Evolutionary conservation across 441 rosid genomes (phyloP).

Genomic region (Gossypium davidsonii): DNA sequence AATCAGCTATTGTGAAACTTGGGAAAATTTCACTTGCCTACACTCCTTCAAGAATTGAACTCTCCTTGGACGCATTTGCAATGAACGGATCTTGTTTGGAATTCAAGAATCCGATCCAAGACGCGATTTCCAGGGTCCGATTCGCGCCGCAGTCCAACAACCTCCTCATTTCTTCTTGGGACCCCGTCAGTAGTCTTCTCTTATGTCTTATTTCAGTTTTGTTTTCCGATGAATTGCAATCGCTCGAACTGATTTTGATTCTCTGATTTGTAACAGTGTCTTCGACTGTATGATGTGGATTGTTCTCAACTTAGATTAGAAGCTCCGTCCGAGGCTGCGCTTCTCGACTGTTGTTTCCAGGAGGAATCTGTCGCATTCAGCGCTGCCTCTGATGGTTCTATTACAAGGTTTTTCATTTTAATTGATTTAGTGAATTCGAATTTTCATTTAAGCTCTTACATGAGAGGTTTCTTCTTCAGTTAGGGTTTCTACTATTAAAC

Average conservation of each 20-base stretch:
- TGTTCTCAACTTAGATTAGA: conserved; percentile 40
- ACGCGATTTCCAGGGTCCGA: conserved; percentile 61
- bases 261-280: conserved; percentile 30
- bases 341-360: conserved; percentile 77
- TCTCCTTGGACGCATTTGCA: neutral
- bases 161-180: conserved; percentile 90
- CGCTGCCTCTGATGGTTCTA: conserved; percentile 62
- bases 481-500: neutral
- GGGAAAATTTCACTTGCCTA: too few relatives aligned
- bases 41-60: neutral
- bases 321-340: conserved; percentile 43
- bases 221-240: neutral
- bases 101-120: conserved; percentile 47
- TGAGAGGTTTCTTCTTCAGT: neutral
- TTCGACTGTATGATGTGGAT: conserved; percentile 73
- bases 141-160: conserved; percentile 74
- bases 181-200: conserved; percentile 45
- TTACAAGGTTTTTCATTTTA: conserved; percentile 45
- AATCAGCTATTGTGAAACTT: neutral
- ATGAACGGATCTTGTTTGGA: conserved; percentile 40
- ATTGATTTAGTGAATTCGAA: neutral
- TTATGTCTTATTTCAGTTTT: neutral
- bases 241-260: neutral
- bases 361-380: conserved; percentile 43
- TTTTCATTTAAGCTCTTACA: neutral